These are phyloP conservation scores for Cytospora mali DNA, from an alignment of 2,329 filamentous ascomycete species.

Conservation along the genomic window DNA sequence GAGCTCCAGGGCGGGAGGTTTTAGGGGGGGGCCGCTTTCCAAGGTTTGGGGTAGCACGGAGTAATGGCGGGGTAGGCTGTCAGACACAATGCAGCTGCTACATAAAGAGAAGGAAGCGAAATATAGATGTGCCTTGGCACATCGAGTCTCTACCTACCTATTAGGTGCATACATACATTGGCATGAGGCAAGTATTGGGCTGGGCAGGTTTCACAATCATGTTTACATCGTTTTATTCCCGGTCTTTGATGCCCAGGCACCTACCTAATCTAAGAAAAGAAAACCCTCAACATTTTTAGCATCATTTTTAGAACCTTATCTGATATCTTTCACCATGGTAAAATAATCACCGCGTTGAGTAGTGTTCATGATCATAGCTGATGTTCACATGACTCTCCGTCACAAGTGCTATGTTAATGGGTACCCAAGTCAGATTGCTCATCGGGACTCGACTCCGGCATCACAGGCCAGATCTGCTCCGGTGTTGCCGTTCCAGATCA, in stretches of 20 bases:
- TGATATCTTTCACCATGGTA: slow-evolving; percentile 4
- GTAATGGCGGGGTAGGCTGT: neutral
- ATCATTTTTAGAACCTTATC: neutral
- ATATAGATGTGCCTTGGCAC: neutral
- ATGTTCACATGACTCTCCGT: slow-evolving; percentile 8
- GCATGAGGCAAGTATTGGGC: neutral
- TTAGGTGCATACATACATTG: no score
- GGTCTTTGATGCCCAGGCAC: neutral
- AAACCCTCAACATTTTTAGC: neutral
- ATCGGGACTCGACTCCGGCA: neutral
- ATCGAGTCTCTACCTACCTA: no score
- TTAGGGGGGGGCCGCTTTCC: neutral
- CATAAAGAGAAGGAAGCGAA: neutral
- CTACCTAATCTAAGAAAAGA: no score
- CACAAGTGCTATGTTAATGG: slow-evolving; percentile 10
- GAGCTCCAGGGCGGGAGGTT: neutral
- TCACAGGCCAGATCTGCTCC: neutral
- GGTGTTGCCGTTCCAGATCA: neutral
- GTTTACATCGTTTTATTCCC: neutral
- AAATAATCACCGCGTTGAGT: neutral
- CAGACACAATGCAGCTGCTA: neutral
- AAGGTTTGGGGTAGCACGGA: slow-evolving; percentile 1
- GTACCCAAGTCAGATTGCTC: neutral
- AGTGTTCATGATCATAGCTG: neutral
- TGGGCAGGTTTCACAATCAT: neutral